Evolutionary conservation across 2,329 filamentous ascomycete species (phyloP).

Genomic region (Balansia obtecta): DNA sequence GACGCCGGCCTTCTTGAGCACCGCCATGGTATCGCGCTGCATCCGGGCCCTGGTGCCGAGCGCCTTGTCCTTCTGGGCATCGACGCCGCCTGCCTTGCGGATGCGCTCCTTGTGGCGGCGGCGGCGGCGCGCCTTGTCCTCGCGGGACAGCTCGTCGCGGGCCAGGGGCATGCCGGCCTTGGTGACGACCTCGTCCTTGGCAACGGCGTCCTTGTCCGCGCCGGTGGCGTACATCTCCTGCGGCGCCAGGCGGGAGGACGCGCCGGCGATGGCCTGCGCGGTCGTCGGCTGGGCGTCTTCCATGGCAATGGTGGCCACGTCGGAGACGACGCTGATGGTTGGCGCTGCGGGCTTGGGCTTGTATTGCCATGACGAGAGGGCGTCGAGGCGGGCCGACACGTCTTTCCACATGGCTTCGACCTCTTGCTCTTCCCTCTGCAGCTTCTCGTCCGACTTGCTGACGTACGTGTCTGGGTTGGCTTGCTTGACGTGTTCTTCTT

Average conservation of each 20-base stretch:
- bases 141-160: slow-evolving; percentile 74
- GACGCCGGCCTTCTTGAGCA: slow-evolving; percentile 74
- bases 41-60: slow-evolving; percentile 43
- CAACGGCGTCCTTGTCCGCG: slow-evolving; percentile 50
- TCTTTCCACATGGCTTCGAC: slow-evolving; percentile 75
- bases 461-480: slow-evolving; percentile 69
- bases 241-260: slow-evolving; percentile 69
- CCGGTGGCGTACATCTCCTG: slow-evolving; percentile 89
- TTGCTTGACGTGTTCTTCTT: slow-evolving; percentile 75
- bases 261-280: slow-evolving; percentile 57
- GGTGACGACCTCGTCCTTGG: slow-evolving; percentile 59
- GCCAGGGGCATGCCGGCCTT: slow-evolving; percentile 69
- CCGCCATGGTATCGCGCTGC: slow-evolving; percentile 41
- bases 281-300: slow-evolving; percentile 88
- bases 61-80: slow-evolving; percentile 14
- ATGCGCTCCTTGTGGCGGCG: slow-evolving; percentile 78
- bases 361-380: slow-evolving; percentile 89
- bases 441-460: slow-evolving; percentile 70
- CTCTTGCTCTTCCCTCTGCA: slow-evolving; percentile 70
- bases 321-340: slow-evolving; percentile 74
- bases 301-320: slow-evolving; percentile 86
- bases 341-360: slow-evolving; percentile 75
- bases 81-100: slow-evolving; percentile 48
- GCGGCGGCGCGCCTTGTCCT: slow-evolving; percentile 67
- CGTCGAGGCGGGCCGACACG: slow-evolving; percentile 68